Evolutionary conservation across 2,329 filamentous ascomycete species (phyloP).

Genomic region (Diaporthe sp.): DNA sequence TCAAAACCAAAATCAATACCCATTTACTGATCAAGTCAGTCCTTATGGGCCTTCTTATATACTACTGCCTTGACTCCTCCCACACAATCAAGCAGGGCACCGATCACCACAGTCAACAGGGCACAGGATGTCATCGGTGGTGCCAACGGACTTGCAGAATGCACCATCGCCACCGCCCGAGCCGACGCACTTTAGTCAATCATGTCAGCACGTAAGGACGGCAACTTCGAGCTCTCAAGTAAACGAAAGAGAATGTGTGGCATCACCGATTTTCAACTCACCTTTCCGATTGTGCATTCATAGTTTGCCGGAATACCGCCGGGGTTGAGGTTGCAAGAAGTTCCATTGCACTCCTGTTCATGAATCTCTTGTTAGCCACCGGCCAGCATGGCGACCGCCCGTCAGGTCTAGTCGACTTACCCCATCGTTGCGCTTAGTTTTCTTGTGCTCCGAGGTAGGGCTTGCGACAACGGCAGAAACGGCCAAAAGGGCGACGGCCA

Average conservation of each 20-base stretch:
- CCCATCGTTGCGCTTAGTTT: slow-evolving; percentile 11
- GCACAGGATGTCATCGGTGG: background rate
- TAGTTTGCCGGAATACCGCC: background rate
- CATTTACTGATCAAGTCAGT: too few species aligned
- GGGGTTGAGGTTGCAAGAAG: slow-evolving; percentile 11
- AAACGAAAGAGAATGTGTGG: background rate
- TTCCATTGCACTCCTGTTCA: slow-evolving; percentile 5
- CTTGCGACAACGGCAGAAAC: slow-evolving; percentile 1
- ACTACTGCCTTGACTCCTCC: background rate
- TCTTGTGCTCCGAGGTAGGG: slow-evolving; percentile 13
- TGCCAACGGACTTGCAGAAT: slow-evolving; percentile 7
- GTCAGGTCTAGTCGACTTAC: background rate
- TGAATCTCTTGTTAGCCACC: background rate
- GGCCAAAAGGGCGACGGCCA: background rate
- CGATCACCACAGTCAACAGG: slow-evolving; percentile 8
- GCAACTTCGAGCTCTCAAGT: background rate
- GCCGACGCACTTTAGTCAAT: background rate
- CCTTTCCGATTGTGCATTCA: background rate
- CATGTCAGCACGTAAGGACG: background rate
- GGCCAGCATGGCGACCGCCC: background rate
- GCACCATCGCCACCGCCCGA: slow-evolving; percentile 5
- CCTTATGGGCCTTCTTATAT: too few species aligned
- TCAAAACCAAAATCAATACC: too few species aligned
- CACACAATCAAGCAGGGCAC: background rate
- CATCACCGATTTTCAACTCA: background rate